Percentiles rank a stretch among this genome's conserved stretches.
These are phyloP conservation scores for Globisporangium splendens DNA, from an alignment of 352 stramenopile genomes.

Conservation along the genomic window DNA sequence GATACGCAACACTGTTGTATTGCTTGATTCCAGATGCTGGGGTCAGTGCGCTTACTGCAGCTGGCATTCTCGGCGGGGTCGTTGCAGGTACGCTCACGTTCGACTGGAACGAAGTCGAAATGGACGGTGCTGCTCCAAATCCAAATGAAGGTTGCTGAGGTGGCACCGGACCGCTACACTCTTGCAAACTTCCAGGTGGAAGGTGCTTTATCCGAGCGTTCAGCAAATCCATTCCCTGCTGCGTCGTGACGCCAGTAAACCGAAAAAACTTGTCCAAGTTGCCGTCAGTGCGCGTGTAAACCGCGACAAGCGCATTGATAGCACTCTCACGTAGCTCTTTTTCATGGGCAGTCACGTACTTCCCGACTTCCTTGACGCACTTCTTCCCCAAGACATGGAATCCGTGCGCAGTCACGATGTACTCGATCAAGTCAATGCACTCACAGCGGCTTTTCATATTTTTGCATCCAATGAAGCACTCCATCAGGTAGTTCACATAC, in stretches of 20 bases:
- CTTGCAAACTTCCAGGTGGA: slow-evolving; percentile 32
- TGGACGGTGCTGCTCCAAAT: slow-evolving; percentile 17
- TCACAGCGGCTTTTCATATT: slow-evolving; percentile 86
- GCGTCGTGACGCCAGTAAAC: slow-evolving; percentile 61
- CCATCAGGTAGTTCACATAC: slow-evolving; percentile 65
- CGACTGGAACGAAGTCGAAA: slow-evolving; percentile 10
- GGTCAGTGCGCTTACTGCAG: slow-evolving; percentile 12
- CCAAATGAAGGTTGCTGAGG: slow-evolving; percentile 16
- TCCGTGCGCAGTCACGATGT: slow-evolving; percentile 59
- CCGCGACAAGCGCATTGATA: slow-evolving; percentile 60
- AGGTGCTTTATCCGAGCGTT: slow-evolving; percentile 75
- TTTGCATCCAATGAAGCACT: slow-evolving; percentile 84
- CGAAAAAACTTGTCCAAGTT: slow-evolving; percentile 80
- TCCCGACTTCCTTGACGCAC: slow-evolving; percentile 75
- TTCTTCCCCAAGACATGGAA: slow-evolving; percentile 68
- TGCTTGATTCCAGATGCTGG: slow-evolving; percentile 31
- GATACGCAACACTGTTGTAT: slow-evolving; percentile 14
- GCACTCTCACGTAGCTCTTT: slow-evolving; percentile 83
- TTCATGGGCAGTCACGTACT: slow-evolving; percentile 73
- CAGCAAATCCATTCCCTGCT: slow-evolving; percentile 82
- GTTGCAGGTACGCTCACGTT: slow-evolving; percentile 6
- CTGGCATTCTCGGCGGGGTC: slow-evolving; percentile 19
- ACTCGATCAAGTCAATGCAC: slow-evolving; percentile 81
- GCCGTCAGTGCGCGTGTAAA: slow-evolving; percentile 64
- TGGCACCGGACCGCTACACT: slow-evolving; percentile 12